Conservation (phyloP, 192 early-diverging fungal genomes). For the Diversispora eburnea region DNA sequence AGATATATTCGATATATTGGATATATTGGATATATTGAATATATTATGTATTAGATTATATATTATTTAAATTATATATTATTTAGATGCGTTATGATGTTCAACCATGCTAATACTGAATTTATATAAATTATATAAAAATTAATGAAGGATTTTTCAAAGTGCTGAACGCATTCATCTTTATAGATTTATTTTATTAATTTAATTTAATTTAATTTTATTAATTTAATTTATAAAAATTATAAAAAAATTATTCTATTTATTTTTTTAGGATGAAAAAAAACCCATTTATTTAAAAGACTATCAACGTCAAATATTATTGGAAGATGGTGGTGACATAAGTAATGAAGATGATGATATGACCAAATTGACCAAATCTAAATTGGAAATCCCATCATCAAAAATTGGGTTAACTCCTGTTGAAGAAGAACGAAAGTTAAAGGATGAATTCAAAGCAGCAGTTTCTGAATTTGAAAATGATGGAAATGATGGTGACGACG, state of each 20-base stretch:
- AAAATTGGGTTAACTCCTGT: conserved; percentile 58
- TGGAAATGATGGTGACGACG: conserved; percentile 65
- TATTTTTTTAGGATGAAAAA: conserved; percentile 18
- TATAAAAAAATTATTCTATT: background rate
- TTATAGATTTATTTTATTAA: too few relatives aligned
- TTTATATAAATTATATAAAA: too few relatives aligned
- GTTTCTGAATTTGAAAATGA: conserved; percentile 35
- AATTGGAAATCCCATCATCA: background rate
- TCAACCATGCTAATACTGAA: too few relatives aligned
- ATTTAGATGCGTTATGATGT: too few relatives aligned
- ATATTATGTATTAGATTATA: too few relatives aligned
- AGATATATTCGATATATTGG: too few relatives aligned
- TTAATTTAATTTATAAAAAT: background rate
- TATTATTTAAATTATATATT: too few relatives aligned
- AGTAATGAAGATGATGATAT: conserved; percentile 48
- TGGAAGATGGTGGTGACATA: conserved; percentile 56
- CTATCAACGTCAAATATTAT: conserved; percentile 76
- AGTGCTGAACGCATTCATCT: too few relatives aligned
- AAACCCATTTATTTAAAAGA: conserved; percentile 82
- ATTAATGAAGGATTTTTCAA: too few relatives aligned
- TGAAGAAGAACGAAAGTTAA: conserved; percentile 81
- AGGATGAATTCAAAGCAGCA: conserved; percentile 62
- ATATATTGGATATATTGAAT: too few relatives aligned
- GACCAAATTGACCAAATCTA: conserved; percentile 3
- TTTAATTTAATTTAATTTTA: background rate